Base-by-base conservation (phyloP, 306 rosid genomes). In the Senna tora region DNA sequence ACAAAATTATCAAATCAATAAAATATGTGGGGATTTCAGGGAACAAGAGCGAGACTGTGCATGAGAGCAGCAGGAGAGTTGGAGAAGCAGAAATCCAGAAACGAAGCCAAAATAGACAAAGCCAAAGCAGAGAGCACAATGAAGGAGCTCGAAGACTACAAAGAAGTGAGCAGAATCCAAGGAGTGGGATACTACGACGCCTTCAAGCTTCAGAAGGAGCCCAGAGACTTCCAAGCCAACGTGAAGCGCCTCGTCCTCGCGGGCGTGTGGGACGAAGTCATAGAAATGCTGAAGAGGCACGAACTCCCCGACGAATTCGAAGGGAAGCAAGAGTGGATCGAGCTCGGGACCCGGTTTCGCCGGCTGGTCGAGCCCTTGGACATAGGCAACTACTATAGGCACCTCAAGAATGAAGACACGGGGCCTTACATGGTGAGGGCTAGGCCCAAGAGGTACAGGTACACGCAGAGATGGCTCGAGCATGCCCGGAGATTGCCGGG, bases 261-360 rank as follows among this genome's bases (percentile, higher is more conserved):
- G 3, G 96, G 98, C 0, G 74, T 87, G 11, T 84, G 94, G 94
- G 96, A 91, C 57, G 97, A 87, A 79, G 56, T 89, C 52, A 42
- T 84, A 5, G 97, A 89, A 53, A 86, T 83, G 96, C 69, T 94
- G 0, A 89, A 69, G 36, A 77, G 80, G 22, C 82, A 84, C 9
- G 85, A 87, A n/a, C 92, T 94, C 9, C 97, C 97, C 0, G 96
- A 94, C 49, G 87, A 83, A 19, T 87, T 91, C 0, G 98, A 94
- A 84, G 95, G 90, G 9, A 50, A 52, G 0, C 0, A 0, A 9
- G 59, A 77, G 1, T 94, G 97, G 97, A 46, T 87, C 7, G 3
- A 22, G 0, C 80, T 66, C 0, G 96, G 90, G 55, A 94, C 95
- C 0, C 1, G 25, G 36, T 89, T 41, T 22, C 92, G 97, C 7